Base-by-base conservation (phyloP, 768 basidiomycete species). In the Tephrocybe sp. region DNA sequence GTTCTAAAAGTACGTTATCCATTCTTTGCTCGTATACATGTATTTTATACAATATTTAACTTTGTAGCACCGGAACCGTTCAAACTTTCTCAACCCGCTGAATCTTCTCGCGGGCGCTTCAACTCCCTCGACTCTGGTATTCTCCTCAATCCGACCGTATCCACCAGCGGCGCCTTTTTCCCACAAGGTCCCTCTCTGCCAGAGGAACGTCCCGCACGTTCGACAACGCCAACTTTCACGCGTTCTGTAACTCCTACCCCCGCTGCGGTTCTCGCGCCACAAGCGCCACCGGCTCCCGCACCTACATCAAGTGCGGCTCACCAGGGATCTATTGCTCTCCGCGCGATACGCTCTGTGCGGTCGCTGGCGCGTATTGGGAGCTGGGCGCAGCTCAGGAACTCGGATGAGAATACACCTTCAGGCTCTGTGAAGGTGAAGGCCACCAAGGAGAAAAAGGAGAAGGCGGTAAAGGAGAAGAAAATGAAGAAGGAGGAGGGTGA, bases 321-420 rank as follows among this genome's bases (percentile, higher is more conserved):
- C 43, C 76, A 78, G 23, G 80, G 77, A 24, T 88, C 86, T 0
- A 86, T 91, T 36, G 89, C 89, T 0, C 50, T 91, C 23, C 79
- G 89, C 4, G 89, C 89, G 4, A 91, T 91, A 71, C 75, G 84
- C 36, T 85, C 83, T 12, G 82, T 92, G 56, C 74, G 83, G 22
- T 84, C 82, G 2, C 64, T 91, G 34, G 88, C 89, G 3, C 70
- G 82, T 27, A 82, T 91, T 39, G 78, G 82, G 1, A 84, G 83
- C 59, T 87, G 87, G 86, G 79, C 82, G 19, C 83, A 83, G 58
- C 65, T 82, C 47, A 75, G 69, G 61, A 69, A 66, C 13, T 34
- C 33, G 15, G 67, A 73, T 4, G 71, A 64, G 58, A 64, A 41
- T 25, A 44, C n/a, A 4, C 13, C 40, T 3, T 7, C 19, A 3